phyloP scores from a whole-genome alignment of 129 eudicot genomes.

The Apium graveolens region DNA sequence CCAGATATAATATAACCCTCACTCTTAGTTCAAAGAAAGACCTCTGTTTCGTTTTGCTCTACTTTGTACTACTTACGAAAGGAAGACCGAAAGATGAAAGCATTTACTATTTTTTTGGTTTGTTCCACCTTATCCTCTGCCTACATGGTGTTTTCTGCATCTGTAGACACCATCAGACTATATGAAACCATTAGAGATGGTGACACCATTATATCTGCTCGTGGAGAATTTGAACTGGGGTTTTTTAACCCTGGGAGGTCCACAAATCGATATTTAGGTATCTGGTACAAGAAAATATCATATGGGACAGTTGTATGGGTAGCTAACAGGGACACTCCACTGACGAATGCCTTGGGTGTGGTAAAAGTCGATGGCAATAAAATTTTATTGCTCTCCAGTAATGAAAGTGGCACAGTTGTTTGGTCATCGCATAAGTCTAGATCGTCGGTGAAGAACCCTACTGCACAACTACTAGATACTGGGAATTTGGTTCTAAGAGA shows the following conservation, averaged over 20 bases:
- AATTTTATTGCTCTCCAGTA: background rate
- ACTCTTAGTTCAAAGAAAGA: too few relatives aligned
- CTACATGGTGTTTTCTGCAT: background rate
- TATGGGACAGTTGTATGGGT: slow-evolving; percentile 3
- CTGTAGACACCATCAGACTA: background rate
- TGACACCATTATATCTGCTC: background rate
- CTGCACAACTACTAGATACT: background rate
- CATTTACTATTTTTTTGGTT: background rate
- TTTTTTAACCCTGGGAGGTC: background rate
- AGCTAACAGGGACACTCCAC: background rate
- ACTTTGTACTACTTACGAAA: too few relatives aligned
- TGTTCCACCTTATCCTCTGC: background rate
- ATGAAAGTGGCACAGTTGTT: background rate
- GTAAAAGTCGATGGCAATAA: background rate
- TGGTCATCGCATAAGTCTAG: background rate
- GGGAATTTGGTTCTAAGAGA: too few relatives aligned
- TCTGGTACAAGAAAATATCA: slow-evolving; percentile 4
- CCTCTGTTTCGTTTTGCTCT: too few relatives aligned
- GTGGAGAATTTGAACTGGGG: background rate
- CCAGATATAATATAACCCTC: too few relatives aligned
- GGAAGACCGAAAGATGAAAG: too few relatives aligned
- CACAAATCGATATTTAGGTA: background rate
- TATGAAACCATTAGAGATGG: background rate
- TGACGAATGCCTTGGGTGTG: background rate
- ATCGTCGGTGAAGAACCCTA: background rate